Base-by-base conservation (phyloP, 345 rosid genomes). In the Anastatica hierochuntica region DNA sequence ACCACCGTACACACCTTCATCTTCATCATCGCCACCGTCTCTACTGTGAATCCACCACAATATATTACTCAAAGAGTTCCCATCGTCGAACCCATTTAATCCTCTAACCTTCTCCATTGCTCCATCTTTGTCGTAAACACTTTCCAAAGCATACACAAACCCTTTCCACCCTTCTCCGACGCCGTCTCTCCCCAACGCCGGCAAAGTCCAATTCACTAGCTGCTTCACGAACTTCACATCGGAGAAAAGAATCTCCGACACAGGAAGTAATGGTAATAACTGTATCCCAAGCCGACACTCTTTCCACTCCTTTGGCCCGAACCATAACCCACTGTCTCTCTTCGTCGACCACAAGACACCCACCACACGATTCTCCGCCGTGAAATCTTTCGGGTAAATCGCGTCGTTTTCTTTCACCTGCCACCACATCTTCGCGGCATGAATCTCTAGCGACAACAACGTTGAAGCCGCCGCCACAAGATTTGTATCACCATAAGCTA, bases 111-210 rank as follows among this genome's bases (percentile, higher is more conserved):
- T 88, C 69, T 76, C 74, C 74, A 84, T 48, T 1, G 86, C 95
- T 33, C 70, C 69, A 31, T 72, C 85, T 67, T 67, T 77, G 48
- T 82, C 86, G 19, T 81, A 84, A 9, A 72, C 67, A 11, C 75
- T 94, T 75, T 90, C 85, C 78, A 92, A 71, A 4, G 90, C 84
- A 62, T 81, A 84, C 12, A 73, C 83, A 56, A 87, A 84, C 14
- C 98, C 96, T 74, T 87, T 90, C 96, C 96, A 90, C 12, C 95
- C 94, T 67, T 81, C 95, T 34, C 81, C 98, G 13, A 81, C 96
- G 11, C 79, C 75, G 5, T 74, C 88, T 64, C 95, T 81, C 10
- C 6, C 60, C 51, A 90, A 63, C 38, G 88, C 88, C 0, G 94
- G 98, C 13, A 72, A 23, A 2, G 92, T 72, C 98, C 95, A 90